phyloP scores from a whole-genome alignment of 148 eudicot species.

The Pouteria glomerata region DNA sequence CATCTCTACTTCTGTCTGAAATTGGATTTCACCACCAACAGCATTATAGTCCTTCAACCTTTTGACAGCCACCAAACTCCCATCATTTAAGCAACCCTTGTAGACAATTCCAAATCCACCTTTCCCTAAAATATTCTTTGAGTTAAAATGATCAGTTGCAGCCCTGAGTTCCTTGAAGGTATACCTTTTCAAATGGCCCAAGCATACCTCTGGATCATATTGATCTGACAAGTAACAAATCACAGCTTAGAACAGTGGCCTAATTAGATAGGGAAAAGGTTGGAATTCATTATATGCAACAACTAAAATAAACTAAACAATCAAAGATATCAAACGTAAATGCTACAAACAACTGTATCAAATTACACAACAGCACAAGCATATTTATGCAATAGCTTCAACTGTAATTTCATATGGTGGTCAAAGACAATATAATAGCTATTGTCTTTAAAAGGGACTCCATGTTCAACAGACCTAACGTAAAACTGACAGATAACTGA shows the following conservation, averaged over 20 bases:
- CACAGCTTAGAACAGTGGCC: slow-evolving; percentile 5
- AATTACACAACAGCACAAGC: background rate
- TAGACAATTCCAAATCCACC: slow-evolving; percentile 93
- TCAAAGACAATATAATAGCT: background rate
- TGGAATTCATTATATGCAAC: background rate
- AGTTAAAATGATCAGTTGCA: slow-evolving; percentile 77
- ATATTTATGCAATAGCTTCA: background rate
- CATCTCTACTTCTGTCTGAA: slow-evolving; percentile 86
- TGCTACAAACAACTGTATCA: background rate
- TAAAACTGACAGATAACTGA: background rate
- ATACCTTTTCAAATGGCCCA: slow-evolving; percentile 77
- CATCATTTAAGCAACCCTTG: slow-evolving; percentile 66
- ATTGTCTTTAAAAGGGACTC: background rate
- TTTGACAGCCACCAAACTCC: slow-evolving; percentile 80
- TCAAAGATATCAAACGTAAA: too few species aligned
- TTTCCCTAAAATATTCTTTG: slow-evolving; percentile 72
- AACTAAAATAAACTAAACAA: background rate
- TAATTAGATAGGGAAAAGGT: background rate
- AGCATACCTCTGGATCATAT: slow-evolving; percentile 82
- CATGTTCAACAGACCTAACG: background rate
- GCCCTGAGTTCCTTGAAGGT: slow-evolving; percentile 74
- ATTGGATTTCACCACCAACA: slow-evolving; percentile 75
- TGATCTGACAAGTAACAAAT: slow-evolving; percentile 46
- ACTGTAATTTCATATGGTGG: background rate
- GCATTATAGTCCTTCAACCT: slow-evolving; percentile 71